These are phyloP conservation scores for Closterium sp. DNA, from an alignment of 139 green algal genomes.

Conservation along the genomic window DNA sequence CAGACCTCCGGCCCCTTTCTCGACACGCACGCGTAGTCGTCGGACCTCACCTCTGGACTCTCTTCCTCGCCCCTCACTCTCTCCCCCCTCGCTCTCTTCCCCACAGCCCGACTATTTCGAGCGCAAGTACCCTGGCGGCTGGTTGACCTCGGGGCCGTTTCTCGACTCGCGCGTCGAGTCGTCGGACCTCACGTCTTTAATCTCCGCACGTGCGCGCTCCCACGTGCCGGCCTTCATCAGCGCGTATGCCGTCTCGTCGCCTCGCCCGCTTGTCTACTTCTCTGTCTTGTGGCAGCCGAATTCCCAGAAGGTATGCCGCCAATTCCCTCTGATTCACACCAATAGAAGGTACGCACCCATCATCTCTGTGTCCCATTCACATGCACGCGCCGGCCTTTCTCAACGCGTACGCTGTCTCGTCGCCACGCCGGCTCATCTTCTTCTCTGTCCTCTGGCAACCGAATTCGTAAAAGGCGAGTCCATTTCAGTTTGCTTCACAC, in stretches of 20 bases:
- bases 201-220: neutral
- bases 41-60: neutral
- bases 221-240: conserved; percentile 16
- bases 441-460: conserved; percentile 17
- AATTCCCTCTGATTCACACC: too few species aligned
- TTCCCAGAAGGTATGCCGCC: neutral
- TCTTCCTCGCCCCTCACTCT: too few species aligned
- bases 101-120: conserved; percentile 17
- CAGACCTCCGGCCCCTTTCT: conserved; percentile 3
- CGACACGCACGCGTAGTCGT: conserved; percentile 8
- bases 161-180: conserved; percentile 18
- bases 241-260: conserved; percentile 6
- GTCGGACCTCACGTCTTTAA: neutral
- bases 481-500: too few species aligned
- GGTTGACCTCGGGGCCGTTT: conserved; percentile 4
- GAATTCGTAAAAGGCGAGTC: conserved; percentile 3
- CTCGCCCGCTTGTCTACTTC: conserved; percentile 12
- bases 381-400: conserved; percentile 13
- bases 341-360: too few species aligned
- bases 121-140: neutral
- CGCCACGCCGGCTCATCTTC: neutral
- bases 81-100: neutral
- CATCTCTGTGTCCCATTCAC: too few species aligned
- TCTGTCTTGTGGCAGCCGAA: conserved; percentile 10
- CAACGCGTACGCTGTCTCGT: conserved; percentile 6